Evolutionary conservation across 179 eudicot species (phyloP).

Genomic region (Carnegiea gigantea): DNA sequence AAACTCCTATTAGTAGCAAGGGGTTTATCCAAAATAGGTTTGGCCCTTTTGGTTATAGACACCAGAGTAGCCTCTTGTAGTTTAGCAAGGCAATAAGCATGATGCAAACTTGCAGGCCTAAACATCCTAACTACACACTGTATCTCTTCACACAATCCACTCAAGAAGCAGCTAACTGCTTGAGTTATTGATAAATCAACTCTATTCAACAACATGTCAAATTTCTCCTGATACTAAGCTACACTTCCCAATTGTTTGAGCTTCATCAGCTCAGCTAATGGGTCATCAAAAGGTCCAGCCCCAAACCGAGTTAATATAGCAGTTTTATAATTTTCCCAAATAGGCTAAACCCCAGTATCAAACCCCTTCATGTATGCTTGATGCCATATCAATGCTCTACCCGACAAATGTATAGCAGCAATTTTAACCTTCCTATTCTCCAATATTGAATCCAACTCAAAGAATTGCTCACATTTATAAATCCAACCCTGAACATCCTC

Average conservation of each 20-base stretch:
- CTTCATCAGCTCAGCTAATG: background rate
- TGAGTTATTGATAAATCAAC: background rate
- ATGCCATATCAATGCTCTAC: background rate
- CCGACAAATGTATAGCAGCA: background rate
- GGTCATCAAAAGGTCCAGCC: too few relatives aligned
- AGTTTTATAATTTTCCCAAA: background rate
- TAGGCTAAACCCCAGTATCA: background rate
- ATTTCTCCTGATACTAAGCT: background rate
- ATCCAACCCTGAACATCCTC: too few relatives aligned
- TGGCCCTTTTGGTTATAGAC: background rate
- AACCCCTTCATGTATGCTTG: background rate
- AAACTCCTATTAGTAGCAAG: fast-evolving
- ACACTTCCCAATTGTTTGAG: background rate
- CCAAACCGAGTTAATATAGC: background rate
- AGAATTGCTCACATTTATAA: too few relatives aligned
- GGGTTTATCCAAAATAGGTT: background rate
- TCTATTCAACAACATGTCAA: background rate
- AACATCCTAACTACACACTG: background rate
- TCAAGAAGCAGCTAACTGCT: background rate
- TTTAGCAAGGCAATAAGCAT: background rate
- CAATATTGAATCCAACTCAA: too few relatives aligned
- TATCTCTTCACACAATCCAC: background rate
- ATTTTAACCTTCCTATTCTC: background rate
- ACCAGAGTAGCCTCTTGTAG: background rate
- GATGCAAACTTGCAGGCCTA: background rate